phyloP scores from a whole-genome alignment of 1,139 yeast species.

The Geotrichum siamense region DNA sequence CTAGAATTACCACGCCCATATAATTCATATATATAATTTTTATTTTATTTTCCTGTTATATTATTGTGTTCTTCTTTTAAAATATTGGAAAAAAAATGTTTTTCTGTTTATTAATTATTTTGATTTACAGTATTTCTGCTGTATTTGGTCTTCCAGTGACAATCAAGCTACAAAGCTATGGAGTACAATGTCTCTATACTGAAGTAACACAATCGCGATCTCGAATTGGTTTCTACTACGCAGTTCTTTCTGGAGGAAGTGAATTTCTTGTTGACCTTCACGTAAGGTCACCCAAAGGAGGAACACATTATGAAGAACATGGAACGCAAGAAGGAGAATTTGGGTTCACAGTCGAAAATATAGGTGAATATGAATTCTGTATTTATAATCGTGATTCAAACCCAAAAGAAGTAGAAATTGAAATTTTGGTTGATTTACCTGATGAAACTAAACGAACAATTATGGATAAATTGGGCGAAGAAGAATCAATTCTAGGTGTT shows the following conservation, averaged over 20 bases:
- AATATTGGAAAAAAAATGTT: too few species aligned
- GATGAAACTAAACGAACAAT: background rate
- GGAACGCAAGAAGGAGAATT: conserved; percentile 84
- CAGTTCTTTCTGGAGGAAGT: conserved; percentile 86
- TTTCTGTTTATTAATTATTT: too few species aligned
- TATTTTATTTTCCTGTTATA: too few species aligned
- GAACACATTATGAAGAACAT: conserved; percentile 49
- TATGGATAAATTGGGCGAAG: conserved; percentile 26
- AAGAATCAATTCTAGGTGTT: conserved; percentile 48
- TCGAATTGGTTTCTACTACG: conserved; percentile 73
- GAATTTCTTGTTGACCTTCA: conserved; percentile 71
- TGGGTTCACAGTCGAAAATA: conserved; percentile 55
- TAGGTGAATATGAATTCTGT: conserved; percentile 91
- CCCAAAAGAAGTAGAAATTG: conserved; percentile 85
- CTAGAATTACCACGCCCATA: too few species aligned
- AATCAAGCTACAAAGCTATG: conserved; percentile 70
- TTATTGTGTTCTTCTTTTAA: too few species aligned
- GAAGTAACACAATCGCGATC: conserved; percentile 60
- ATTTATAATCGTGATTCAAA: conserved; percentile 82
- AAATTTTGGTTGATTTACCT: conserved; percentile 46
- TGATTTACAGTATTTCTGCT: too few species aligned
- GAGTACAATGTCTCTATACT: conserved; percentile 68
- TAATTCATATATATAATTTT: too few species aligned
- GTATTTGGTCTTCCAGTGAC: conserved; percentile 46
- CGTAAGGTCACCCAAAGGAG: conserved; percentile 61